These are phyloP conservation scores for Lachancea mirantina DNA, from an alignment of 805 yeast genomes.

Conservation along the genomic window DNA sequence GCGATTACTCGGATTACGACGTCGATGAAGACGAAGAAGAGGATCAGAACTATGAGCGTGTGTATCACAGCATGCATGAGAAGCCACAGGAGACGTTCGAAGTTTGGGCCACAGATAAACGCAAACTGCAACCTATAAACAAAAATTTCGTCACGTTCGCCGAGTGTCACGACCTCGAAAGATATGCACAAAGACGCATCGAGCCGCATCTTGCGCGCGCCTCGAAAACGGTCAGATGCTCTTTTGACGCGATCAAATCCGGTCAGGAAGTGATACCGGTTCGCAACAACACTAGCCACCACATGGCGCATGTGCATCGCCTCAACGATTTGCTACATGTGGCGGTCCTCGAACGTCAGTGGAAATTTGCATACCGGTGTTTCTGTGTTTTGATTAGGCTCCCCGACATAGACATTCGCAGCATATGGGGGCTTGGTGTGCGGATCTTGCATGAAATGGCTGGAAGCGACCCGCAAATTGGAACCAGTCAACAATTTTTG, in stretches of 20 bases:
- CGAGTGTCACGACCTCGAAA: conserved; percentile 15
- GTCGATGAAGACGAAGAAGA: conserved; percentile 9
- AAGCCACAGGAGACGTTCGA: conserved; percentile 29
- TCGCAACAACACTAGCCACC: conserved; percentile 11
- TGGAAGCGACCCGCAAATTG: conserved; percentile 2
- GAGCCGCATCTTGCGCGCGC: conserved; percentile 12
- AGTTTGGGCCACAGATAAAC: conserved; percentile 20
- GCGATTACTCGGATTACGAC: conserved; percentile 14
- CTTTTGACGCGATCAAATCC: conserved; percentile 14
- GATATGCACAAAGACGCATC: conserved; percentile 12
- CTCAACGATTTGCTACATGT: conserved; percentile 43
- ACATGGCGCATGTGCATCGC: conserved; percentile 18
- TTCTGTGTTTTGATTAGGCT: conserved; percentile 44
- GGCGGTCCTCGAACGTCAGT: conserved; percentile 40
- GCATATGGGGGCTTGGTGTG: conserved; percentile 59
- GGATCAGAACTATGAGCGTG: conserved; percentile 15
- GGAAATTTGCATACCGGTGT: conserved; percentile 49
- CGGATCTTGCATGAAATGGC: conserved; percentile 38
- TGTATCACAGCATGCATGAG: conserved; percentile 21
- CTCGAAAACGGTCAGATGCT: conserved; percentile 10
- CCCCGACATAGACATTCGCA: conserved; percentile 44
- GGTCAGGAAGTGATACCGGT: conserved; percentile 16
- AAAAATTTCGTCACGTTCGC: conserved; percentile 16
- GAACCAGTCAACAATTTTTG: conserved; percentile 17
- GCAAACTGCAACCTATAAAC: conserved; percentile 16